Conservation (phyloP, 2,329 filamentous ascomycete species). For the Tolypocladium inflatum region DNA sequence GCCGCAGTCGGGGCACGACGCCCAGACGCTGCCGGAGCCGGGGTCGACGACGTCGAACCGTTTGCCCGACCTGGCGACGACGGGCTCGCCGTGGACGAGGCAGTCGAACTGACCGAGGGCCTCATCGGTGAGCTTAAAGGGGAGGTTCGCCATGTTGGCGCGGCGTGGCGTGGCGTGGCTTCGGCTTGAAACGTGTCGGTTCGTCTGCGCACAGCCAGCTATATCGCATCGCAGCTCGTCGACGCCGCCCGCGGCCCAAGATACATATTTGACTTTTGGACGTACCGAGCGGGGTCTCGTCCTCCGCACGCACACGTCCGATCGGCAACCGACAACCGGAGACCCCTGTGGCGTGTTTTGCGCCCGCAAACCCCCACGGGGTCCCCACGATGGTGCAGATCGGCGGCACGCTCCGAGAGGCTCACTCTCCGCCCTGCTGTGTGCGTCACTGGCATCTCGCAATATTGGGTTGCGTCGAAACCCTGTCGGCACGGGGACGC, state of each 20-base stretch:
- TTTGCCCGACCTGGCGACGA: slow-evolving; percentile 31
- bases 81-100: slow-evolving; percentile 38
- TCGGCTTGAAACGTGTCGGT: neutral
- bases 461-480: neutral
- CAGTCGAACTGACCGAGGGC: slow-evolving; percentile 39
- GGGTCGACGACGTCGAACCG: slow-evolving; percentile 45
- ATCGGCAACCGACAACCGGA: neutral
- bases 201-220: no score
- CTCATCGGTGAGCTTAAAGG: slow-evolving; percentile 35
- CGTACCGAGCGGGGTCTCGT: neutral
- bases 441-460: neutral
- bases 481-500: neutral
- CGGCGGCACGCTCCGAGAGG: neutral
- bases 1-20: slow-evolving; percentile 37
- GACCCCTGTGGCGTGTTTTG: neutral
- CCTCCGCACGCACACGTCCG: neutral
- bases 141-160: slow-evolving; percentile 11
- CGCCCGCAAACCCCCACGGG: neutral
- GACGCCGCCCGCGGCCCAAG: neutral
- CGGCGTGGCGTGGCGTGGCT: neutral
- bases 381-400: neutral
- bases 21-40: slow-evolving; percentile 39
- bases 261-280: neutral
- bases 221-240: neutral
- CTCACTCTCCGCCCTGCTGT: neutral